These are phyloP conservation scores for Naganishia onofrii DNA, from an alignment of 768 basidiomycete genomes.

Conservation along the genomic window DNA sequence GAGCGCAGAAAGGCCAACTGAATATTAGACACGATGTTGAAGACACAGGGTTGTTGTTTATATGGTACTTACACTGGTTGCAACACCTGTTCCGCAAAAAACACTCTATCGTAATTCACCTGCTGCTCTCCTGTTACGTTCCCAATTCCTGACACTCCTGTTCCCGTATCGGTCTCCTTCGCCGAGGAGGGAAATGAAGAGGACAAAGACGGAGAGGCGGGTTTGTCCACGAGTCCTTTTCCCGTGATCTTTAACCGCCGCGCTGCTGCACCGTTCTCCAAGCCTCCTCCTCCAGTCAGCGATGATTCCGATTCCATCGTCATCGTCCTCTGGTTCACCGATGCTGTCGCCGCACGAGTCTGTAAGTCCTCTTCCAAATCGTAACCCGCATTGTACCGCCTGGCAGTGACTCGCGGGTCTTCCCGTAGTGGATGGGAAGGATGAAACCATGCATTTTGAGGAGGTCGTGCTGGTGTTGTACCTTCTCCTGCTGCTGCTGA, in stretches of 20 bases:
- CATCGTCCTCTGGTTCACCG: background rate
- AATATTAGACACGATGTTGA: constrained; percentile 23
- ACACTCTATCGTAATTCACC: constrained; percentile 79
- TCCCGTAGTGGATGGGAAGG: constrained; percentile 16
- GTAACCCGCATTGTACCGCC: constrained; percentile 10
- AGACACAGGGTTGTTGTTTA: too few relatives aligned
- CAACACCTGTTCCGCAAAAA: constrained; percentile 80
- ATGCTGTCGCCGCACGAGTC: background rate
- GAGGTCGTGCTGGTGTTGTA: background rate
- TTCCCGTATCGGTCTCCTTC: too few relatives aligned
- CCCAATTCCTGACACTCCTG: constrained; percentile 7
- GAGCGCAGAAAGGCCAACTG: too few relatives aligned
- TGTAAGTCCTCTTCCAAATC: background rate
- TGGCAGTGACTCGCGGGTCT: constrained; percentile 12
- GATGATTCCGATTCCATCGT: background rate
- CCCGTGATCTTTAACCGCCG: background rate
- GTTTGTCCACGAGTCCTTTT: background rate
- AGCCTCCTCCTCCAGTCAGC: too few relatives aligned
- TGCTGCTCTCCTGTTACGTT: constrained; percentile 3
- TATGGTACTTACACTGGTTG: constrained; percentile 73
- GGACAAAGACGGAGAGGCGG: too few relatives aligned
- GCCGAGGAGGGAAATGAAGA: too few relatives aligned
- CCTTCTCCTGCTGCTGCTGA: background rate
- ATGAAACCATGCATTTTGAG: constrained; percentile 18
- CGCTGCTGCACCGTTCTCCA: background rate